Base-by-base conservation (phyloP, 1,284 basidiomycete genomes). In the Moniliophthora roreri region DNA sequence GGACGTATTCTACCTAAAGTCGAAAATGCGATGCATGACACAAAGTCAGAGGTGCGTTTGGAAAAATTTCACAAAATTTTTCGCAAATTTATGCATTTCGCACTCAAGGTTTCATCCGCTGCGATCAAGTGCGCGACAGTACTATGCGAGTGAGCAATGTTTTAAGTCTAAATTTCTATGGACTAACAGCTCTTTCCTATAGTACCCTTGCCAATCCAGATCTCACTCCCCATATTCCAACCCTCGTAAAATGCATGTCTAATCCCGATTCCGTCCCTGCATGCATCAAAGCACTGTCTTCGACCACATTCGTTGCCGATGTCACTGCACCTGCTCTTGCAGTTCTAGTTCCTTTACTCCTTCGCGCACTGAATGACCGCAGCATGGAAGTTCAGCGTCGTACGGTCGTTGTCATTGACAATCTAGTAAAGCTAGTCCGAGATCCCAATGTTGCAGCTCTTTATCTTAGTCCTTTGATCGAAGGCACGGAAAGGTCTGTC, bases 391-490 rank as follows among this genome's bases (percentile, higher is more conserved):
- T 93, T 20, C 92, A 94, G 66, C 87, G 93, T 56, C 80, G 89
- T 28, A 84, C 87, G 0, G 94, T 96, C 56, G 90, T 99, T 51
- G 92, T 99, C 63, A 86, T 96, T 57, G 95, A 96, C 68, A 99
- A 99, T 74, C 81, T 99, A 53, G 96, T 98, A 73, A 99, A 98
- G 75, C 88, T 99, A 52, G 97, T 99, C 42, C 89, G 96, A 55
- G 87, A 97, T 65, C 92, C 93, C 4, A 87, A 84, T 58, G 84
- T 98, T 50, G 96, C 97, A 45, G 94, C 93, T 9, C 81, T 82
- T 45, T 96, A 98, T 74, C 82, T 98, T 28, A 91, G 91, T 60
- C 81, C 87, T 45, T 85, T 99, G 40, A 89, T 96, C 3, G 91
- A 94, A 37, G 94, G 95, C 60, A 95, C 98, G 26, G 85, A 93